These are phyloP conservation scores for Rhizophagus prolifer DNA, from an alignment of 192 early-diverging fungal genomes.

Conservation along the genomic window DNA sequence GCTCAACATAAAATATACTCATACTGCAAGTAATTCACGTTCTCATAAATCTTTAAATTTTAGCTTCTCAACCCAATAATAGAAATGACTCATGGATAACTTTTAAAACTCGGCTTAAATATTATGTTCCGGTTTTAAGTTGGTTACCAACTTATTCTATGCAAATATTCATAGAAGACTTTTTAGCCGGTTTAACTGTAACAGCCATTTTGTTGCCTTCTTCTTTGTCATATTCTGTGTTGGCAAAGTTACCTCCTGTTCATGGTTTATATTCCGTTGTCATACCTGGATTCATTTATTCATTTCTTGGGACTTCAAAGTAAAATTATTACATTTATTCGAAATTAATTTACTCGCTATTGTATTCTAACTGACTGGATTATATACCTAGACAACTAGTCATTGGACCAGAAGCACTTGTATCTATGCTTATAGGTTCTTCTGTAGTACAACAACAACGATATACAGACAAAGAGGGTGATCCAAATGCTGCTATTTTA, in stretches of 20 bases:
- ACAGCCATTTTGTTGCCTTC: constrained; percentile 75
- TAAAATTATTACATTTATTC: constrained; percentile 25
- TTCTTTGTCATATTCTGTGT: constrained; percentile 85
- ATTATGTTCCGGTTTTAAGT: constrained; percentile 91
- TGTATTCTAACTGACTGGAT: not conserved
- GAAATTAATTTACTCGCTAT: not conserved
- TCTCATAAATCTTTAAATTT: not conserved
- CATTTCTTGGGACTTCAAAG: constrained; percentile 91
- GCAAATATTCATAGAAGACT: constrained; percentile 65
- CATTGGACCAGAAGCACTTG: constrained; percentile 91
- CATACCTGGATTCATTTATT: constrained; percentile 81
- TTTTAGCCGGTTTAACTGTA: constrained; percentile 84
- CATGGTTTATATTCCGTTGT: constrained; percentile 90
- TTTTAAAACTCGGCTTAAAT: constrained; percentile 69
- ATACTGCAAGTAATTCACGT: not conserved
- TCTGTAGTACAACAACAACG: constrained; percentile 61
- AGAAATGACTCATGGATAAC: constrained; percentile 35
- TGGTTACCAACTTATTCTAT: constrained; percentile 87
- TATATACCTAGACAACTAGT: constrained; percentile 72
- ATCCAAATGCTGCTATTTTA: constrained; percentile 49
- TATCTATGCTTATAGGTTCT: constrained; percentile 81
- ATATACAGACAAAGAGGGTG: constrained; percentile 33
- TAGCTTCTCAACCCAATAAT: not conserved
- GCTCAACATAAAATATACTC: not conserved
- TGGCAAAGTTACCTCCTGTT: constrained; percentile 83